Conservation (phyloP, 306 rosid genomes). For the Ammopiptanthus mongolicus region DNA sequence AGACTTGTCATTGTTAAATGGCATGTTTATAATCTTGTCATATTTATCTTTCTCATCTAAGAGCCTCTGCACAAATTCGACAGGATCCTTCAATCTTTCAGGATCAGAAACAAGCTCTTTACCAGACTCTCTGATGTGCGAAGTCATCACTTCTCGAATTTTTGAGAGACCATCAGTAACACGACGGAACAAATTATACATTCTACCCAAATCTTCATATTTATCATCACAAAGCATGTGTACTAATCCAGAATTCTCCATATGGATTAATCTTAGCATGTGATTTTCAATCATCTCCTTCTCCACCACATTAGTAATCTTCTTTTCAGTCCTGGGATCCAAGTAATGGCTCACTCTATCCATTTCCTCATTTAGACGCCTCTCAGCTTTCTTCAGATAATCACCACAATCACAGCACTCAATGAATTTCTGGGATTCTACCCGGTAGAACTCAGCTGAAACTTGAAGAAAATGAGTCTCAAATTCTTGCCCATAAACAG, state of each 20-base stretch:
- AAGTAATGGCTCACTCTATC: slow-evolving; percentile 89
- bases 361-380: slow-evolving; percentile 87
- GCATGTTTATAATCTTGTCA: slow-evolving; percentile 57
- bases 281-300: slow-evolving; percentile 90
- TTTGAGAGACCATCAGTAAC: slow-evolving; percentile 64
- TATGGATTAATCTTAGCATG: slow-evolving; percentile 83
- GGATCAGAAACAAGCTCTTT: slow-evolving; percentile 89
- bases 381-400: slow-evolving; percentile 86
- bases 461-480: slow-evolving; percentile 73
- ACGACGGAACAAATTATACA: slow-evolving; percentile 85
- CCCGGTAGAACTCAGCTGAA: slow-evolving; percentile 81
- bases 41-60: slow-evolving; percentile 78
- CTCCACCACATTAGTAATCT: slow-evolving; percentile 83
- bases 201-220: slow-evolving; percentile 83
- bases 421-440: slow-evolving; percentile 75
- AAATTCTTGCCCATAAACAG: slow-evolving; percentile 81
- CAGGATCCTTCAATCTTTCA: slow-evolving; percentile 91
- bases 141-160: slow-evolving; percentile 86
- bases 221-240: slow-evolving; percentile 83
- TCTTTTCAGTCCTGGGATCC: slow-evolving; percentile 72
- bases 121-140: slow-evolving; percentile 77
- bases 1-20: slow-evolving; percentile 83
- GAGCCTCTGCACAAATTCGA: slow-evolving; percentile 84
- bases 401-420: slow-evolving; percentile 94
- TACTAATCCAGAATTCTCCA: slow-evolving; percentile 90